Evolutionary conservation across 352 stramenopile genomes (phyloP), one percentile per base, ranked within the genome.

Genomic region (Pythium phragmitis): DNA sequence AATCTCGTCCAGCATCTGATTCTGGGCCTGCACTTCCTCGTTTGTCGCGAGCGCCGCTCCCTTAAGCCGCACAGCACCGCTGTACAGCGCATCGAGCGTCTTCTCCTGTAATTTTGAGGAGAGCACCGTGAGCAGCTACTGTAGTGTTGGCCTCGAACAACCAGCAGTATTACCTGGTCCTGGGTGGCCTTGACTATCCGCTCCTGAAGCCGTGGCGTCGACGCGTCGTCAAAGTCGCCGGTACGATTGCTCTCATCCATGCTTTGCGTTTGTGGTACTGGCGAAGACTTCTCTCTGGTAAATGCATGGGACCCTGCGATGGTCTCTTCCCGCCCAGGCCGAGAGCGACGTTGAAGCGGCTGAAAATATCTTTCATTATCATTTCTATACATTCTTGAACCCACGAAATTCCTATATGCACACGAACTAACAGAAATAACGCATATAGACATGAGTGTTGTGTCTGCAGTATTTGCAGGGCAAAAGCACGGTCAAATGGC

Each of bases 1-100:
- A 28, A 88, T 70, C 23, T 87, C 50, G 48, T 88, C 77, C 53
- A 91, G 74, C 69, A 91, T 78, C 3, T 64, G 64, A 51, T 87
- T 88, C 66, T 91, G 81, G 45, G 63, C 62, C 30, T 77, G 30
- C 13, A 91, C 77, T 60, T 91, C 82, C 21, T 86, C 68, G 36
- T 91, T 86, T 19, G 75, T 75, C 21, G 77, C 76, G 21, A 80
- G 42, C n/a, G 78, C 82, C n/a, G 75, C 72, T 41, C 75, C 56
- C 64, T 87, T 82, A 26, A 91, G 75, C 21, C 77, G 67, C 60
- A 71, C 70, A 34, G 77, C 79, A 26, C 82, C 79, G 7, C 62
- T 69, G 39, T 86, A 73, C 28, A 91, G 72, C 19, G 74, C 74
- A 64, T 89, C 77, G 23, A 91, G 63, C 65, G 87, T 75, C 42